Evolutionary conservation across 306 rosid species (phyloP).

Genomic region (Morella rubra): DNA sequence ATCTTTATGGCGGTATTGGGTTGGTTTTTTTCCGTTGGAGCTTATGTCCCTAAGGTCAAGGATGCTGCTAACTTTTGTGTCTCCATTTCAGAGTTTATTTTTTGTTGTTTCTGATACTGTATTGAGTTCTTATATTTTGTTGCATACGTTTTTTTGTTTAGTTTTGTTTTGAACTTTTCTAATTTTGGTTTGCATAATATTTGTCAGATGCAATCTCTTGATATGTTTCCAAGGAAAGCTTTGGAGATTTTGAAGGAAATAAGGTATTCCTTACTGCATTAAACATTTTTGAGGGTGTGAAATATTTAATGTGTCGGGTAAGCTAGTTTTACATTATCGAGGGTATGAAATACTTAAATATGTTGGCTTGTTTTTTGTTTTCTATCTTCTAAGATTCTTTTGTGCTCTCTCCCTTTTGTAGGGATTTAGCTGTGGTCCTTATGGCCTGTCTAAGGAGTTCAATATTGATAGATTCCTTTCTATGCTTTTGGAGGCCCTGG

Average conservation of each 20-base stretch:
- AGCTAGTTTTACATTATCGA: neutral
- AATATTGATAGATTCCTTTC: slow-evolving; percentile 66
- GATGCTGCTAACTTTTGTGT: neutral
- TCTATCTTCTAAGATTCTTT: slow-evolving; percentile 21
- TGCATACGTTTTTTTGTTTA: too few species aligned
- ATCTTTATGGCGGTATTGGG: neutral
- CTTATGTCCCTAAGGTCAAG: neutral
- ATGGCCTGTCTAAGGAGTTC: slow-evolving; percentile 68
- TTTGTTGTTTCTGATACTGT: too few species aligned
- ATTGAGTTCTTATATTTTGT: too few species aligned
- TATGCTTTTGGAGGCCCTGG: slow-evolving; percentile 72
- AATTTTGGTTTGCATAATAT: slow-evolving; percentile 27
- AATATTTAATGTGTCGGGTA: neutral
- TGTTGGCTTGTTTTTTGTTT: neutral
- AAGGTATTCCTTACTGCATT: slow-evolving; percentile 46
- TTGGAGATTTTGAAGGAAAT: slow-evolving; percentile 64
- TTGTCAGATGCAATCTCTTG: slow-evolving; percentile 68
- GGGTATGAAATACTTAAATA: neutral
- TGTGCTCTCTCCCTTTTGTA: slow-evolving; percentile 31
- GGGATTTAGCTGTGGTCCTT: slow-evolving; percentile 65
- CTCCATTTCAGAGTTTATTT: neutral
- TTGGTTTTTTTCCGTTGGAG: neutral
- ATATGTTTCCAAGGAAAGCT: slow-evolving; percentile 63
- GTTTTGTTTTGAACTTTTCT: slow-evolving; percentile 5
- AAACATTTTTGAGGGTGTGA: slow-evolving; percentile 18